Evolutionary conservation across 2,329 filamentous ascomycete genomes (phyloP).

Genomic region (Exophiala lecanii-corni): DNA sequence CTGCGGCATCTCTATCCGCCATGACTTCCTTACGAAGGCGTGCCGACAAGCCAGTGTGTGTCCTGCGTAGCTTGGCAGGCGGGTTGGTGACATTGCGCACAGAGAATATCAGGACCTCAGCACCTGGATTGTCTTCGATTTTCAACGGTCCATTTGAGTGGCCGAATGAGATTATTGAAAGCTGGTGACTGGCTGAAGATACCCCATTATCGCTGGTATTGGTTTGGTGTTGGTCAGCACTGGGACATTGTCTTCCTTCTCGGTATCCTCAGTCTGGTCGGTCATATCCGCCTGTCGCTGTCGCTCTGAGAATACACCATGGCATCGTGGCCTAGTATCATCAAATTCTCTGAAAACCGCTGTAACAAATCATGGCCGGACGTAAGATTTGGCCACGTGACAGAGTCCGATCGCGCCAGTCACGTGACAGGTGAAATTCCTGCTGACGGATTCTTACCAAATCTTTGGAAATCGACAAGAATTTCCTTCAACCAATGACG

Average conservation of each 20-base stretch:
- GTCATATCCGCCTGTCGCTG: too few relatives aligned
- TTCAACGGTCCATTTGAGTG: slow-evolving; percentile 13
- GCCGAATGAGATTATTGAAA: slow-evolving; percentile 18
- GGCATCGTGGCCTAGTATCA: too few relatives aligned
- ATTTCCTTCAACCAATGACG: background rate
- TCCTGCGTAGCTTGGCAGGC: slow-evolving; percentile 17
- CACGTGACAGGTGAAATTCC: background rate
- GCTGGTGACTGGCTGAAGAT: slow-evolving; percentile 3
- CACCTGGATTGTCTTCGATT: background rate
- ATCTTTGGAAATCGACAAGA: slow-evolving; percentile 2
- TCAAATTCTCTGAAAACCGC: too few relatives aligned
- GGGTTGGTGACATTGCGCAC: slow-evolving; percentile 16
- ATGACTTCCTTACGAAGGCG: slow-evolving; percentile 18
- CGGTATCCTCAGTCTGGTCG: too few relatives aligned
- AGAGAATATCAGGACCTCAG: slow-evolving; percentile 17
- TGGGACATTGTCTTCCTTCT: too few relatives aligned
- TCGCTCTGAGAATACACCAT: too few relatives aligned
- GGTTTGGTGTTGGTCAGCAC: too few relatives aligned
- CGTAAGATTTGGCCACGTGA: too few relatives aligned
- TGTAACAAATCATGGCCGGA: too few relatives aligned
- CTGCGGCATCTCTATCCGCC: slow-evolving; percentile 6
- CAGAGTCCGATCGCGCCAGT: too few relatives aligned
- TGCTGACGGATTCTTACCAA: slow-evolving; percentile 24
- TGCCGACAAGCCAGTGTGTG: slow-evolving; percentile 16
- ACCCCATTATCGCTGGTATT: too few relatives aligned